These are phyloP conservation scores for Penicillium maclennaniae DNA, from an alignment of 495 filamentous ascomycete species.

Conservation along the genomic window DNA sequence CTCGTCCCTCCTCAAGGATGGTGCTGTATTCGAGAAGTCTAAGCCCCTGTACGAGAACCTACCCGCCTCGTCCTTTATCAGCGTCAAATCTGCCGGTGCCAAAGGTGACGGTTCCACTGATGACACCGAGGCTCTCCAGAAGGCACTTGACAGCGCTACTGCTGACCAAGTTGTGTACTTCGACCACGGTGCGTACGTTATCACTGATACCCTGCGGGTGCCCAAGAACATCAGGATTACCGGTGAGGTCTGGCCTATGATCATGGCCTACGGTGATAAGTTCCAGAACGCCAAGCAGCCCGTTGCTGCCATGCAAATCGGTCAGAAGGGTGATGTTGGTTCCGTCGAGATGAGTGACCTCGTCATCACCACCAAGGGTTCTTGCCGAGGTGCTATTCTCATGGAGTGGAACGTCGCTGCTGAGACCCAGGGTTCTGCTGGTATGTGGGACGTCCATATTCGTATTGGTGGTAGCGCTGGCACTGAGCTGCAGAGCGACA, in stretches of 20 bases:
- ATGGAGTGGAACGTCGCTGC: conserved; percentile 86
- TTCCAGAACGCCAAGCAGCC: conserved; percentile 73
- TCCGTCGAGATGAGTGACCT: conserved; percentile 78
- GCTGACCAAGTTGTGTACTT: conserved; percentile 76
- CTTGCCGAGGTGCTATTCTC: conserved; percentile 81
- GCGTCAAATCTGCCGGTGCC: conserved; percentile 71
- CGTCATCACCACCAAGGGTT: conserved; percentile 57
- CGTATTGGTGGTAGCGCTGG: conserved; percentile 78
- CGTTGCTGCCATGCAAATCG: conserved; percentile 60
- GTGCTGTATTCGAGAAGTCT: conserved; percentile 59
- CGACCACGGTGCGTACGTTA: conserved; percentile 83
- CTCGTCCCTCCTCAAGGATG: conserved; percentile 33
- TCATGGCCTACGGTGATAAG: conserved; percentile 72
- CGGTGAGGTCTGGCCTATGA: conserved; percentile 87
- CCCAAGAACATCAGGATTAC: conserved; percentile 64
- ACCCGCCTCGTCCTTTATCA: conserved; percentile 53
- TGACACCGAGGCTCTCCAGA: conserved; percentile 64
- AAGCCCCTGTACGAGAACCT: conserved; percentile 63
- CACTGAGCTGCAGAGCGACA: conserved; percentile 72
- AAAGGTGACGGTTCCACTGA: conserved; percentile 69
- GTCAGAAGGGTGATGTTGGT: conserved; percentile 72
- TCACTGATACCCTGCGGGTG: conserved; percentile 79
- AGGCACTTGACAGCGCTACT: conserved; percentile 58
- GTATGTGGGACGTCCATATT: conserved; percentile 91
- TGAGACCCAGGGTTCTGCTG: conserved; percentile 62